These are phyloP conservation scores for Alternaria metachromatica DNA, from an alignment of 2,329 filamentous ascomycete species.

Conservation along the genomic window DNA sequence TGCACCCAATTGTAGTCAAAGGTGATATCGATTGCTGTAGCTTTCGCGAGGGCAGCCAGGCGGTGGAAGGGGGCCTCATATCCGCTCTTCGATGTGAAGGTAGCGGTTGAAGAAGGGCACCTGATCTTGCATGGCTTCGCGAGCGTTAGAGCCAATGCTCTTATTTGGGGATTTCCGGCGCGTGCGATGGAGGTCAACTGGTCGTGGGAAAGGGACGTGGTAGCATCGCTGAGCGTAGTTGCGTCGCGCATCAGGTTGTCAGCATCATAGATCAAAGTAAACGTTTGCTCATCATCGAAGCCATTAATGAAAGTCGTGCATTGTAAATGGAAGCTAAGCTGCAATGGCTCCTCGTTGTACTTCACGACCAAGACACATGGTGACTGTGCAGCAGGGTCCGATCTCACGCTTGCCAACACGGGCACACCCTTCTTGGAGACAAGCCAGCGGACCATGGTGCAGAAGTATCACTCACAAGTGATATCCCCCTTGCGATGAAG, in stretches of 20 bases:
- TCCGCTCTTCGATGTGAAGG: slow-evolving; percentile 7
- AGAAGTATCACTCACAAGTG: slow-evolving; percentile 10
- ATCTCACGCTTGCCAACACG: slow-evolving; percentile 12
- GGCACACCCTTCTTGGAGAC: slow-evolving; percentile 17
- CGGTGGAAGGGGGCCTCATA: slow-evolving; percentile 7
- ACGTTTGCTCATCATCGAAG: slow-evolving; percentile 12
- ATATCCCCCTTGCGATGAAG: slow-evolving; percentile 8
- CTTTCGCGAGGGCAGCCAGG: slow-evolving; percentile 17
- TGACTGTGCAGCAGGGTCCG: slow-evolving; percentile 11
- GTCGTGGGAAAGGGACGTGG: slow-evolving; percentile 1
- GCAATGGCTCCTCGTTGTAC: slow-evolving; percentile 10
- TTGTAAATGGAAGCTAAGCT: slow-evolving; percentile 20
- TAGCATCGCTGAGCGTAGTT: slow-evolving; percentile 3
- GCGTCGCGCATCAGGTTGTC: slow-evolving; percentile 19
- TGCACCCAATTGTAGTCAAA: slow-evolving; percentile 29
- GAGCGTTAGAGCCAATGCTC: slow-evolving; percentile 8
- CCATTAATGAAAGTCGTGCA: slow-evolving; percentile 11
- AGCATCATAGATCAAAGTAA: slow-evolving; percentile 27
- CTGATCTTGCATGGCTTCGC: slow-evolving; percentile 16
- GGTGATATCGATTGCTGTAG: slow-evolving; percentile 15
- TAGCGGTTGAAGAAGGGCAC: slow-evolving; percentile 1
- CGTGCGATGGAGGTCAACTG: slow-evolving; percentile 16
- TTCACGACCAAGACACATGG: slow-evolving; percentile 16
- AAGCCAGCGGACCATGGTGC: slow-evolving; percentile 7
- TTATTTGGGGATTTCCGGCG: slow-evolving; percentile 16